A percentile compares a stretch with the other conserved stretches of the same genome.
Conservation (phyloP, 2,329 filamentous ascomycete genomes). For the Davidsoniella australis region DNA sequence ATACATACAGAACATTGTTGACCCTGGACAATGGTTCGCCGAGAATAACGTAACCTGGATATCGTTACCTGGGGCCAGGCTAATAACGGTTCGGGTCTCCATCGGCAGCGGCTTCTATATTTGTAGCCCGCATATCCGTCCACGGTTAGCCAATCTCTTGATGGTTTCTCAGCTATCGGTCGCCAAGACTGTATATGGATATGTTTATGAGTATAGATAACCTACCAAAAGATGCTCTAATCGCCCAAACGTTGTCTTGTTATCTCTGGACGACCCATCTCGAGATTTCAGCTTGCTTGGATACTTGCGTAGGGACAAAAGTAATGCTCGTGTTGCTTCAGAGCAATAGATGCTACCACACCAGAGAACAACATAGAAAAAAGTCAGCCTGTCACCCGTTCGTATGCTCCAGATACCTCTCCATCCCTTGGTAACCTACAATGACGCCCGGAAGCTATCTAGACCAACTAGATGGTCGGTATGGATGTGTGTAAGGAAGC, state of each 20-base stretch:
- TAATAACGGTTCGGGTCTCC: constrained; percentile 60
- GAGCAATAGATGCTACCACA: constrained; percentile 62
- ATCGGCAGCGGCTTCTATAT: constrained; percentile 59
- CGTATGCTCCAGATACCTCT: no score
- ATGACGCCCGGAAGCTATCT: constrained; percentile 58
- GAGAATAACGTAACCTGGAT: constrained; percentile 74
- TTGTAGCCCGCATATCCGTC: no score
- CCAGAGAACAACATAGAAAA: neutral
- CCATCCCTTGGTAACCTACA: constrained; percentile 26
- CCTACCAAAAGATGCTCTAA: constrained; percentile 42
- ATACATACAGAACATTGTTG: constrained; percentile 64
- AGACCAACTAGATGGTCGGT: constrained; percentile 76
- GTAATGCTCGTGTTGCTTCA: constrained; percentile 60
- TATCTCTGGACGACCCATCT: constrained; percentile 57
- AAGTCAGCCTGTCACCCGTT: no score
- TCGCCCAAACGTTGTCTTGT: constrained; percentile 60
- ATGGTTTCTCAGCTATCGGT: neutral
- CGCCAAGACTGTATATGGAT: constrained; percentile 1
- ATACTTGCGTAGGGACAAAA: constrained; percentile 64
- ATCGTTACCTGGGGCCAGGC: constrained; percentile 48
- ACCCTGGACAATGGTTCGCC: constrained; percentile 80
- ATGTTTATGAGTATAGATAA: no score
- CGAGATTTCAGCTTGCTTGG: constrained; percentile 68
- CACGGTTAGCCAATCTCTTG: constrained; percentile 4
- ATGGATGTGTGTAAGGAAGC: constrained; percentile 84